These are phyloP conservation scores for Termitomyces sp. DNA, from an alignment of 768 basidiomycete genomes.

Conservation along the genomic window DNA sequence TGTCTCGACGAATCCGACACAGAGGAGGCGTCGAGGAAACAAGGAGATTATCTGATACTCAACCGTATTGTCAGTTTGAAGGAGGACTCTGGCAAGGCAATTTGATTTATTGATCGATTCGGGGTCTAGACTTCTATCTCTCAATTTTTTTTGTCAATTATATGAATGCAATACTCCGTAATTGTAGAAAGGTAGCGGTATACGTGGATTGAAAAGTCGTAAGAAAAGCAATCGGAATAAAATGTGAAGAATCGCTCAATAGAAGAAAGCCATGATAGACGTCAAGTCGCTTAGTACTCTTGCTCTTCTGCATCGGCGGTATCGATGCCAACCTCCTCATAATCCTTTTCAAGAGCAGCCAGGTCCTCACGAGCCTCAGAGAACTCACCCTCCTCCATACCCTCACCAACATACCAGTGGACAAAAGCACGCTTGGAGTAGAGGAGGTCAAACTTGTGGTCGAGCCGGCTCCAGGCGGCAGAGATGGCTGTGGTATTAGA, in stretches of 20 bases:
- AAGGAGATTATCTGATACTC: constrained; percentile 78
- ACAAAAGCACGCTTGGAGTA: constrained; percentile 95
- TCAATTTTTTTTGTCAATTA: background rate
- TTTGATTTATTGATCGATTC: constrained; percentile 11
- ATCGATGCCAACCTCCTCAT: constrained; percentile 72
- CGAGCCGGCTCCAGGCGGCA: constrained; percentile 86
- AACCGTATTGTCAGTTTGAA: constrained; percentile 94
- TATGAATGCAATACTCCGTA: constrained; percentile 13
- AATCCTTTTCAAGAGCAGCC: constrained; percentile 98
- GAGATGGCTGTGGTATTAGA: constrained; percentile 94
- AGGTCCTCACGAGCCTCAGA: constrained; percentile 98
- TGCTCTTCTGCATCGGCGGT: constrained; percentile 46
- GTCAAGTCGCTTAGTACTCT: constrained; percentile 38
- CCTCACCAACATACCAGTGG: constrained; percentile 98
- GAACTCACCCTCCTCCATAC: constrained; percentile 99
- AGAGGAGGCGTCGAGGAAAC: constrained; percentile 35
- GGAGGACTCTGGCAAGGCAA: constrained; percentile 81
- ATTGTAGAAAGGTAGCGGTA: constrained; percentile 14
- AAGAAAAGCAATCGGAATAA: constrained; percentile 16
- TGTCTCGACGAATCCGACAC: constrained; percentile 52
- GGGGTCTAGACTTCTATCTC: background rate
- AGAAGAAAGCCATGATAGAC: background rate
- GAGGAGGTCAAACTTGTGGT: constrained; percentile 98
- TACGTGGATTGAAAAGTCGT: constrained; percentile 14
- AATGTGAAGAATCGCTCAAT: constrained; percentile 14